Evolutionary conservation across 139 green algal species (phyloP).

Genomic region (Spirogloea muscicola): DNA sequence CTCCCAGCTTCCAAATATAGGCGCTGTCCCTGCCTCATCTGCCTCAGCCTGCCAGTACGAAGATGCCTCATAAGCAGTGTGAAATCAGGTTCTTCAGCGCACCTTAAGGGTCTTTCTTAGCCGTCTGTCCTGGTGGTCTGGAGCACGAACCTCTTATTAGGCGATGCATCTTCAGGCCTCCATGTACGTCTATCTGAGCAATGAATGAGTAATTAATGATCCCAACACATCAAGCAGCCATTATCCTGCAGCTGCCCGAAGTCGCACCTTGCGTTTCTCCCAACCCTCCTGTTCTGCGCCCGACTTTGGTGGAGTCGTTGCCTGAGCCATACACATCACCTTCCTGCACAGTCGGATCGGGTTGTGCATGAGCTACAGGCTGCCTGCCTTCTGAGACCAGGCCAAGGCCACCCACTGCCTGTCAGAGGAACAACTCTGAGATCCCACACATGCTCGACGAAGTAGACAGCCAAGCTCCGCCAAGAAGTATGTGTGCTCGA

Average conservation of each 20-base stretch:
- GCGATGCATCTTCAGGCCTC: not conserved
- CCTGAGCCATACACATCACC: too few species aligned
- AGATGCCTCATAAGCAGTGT: not conserved
- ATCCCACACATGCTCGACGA: too few species aligned
- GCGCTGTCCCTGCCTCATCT: not conserved
- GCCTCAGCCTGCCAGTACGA: not conserved
- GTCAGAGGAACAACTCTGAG: too few species aligned
- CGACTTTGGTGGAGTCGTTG: too few species aligned
- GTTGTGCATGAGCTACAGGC: too few species aligned
- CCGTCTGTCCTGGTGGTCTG: not conserved
- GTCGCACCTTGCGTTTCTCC: slow-evolving; percentile 10
- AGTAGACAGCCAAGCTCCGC: too few species aligned
- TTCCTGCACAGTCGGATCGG: too few species aligned
- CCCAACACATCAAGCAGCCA: not conserved
- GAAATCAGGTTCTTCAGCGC: not conserved
- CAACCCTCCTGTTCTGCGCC: not conserved
- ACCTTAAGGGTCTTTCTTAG: too few species aligned
- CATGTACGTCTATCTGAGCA: not conserved
- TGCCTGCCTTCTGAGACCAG: too few species aligned
- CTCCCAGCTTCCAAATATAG: slow-evolving; percentile 37
- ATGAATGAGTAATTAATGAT: not conserved
- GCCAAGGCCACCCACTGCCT: too few species aligned
- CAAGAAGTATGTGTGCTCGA: too few species aligned
- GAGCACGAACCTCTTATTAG: not conserved
- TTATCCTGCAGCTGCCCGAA: not conserved